A percentile compares a stretch with the other conserved stretches of the same genome.
These are phyloP conservation scores for Pseudocercospora fuligena DNA, from an alignment of 2,329 filamentous ascomycete species.

Conservation along the genomic window DNA sequence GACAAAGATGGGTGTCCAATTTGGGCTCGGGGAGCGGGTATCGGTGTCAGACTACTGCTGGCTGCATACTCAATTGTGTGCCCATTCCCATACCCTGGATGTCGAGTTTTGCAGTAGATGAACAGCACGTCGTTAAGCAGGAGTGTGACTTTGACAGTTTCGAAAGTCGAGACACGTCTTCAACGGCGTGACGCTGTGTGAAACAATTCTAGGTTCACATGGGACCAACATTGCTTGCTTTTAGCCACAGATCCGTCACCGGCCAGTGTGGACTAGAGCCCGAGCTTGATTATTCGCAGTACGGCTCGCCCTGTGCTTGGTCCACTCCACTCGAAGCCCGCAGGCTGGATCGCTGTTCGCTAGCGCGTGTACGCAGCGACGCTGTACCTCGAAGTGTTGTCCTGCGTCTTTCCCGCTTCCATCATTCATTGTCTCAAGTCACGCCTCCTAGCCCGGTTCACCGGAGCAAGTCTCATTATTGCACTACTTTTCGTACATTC, in stretches of 20 bases:
- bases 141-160: background rate
- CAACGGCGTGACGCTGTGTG: slow-evolving; percentile 14
- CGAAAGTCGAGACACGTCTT: slow-evolving; percentile 5
- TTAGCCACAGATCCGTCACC: slow-evolving; percentile 19
- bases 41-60: slow-evolving; percentile 11
- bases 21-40: slow-evolving; percentile 11
- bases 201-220: slow-evolving; percentile 19
- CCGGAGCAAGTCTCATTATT: slow-evolving; percentile 1
- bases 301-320: slow-evolving; percentile 20
- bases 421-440: slow-evolving; percentile 22
- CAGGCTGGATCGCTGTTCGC: slow-evolving; percentile 25
- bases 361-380: slow-evolving; percentile 24
- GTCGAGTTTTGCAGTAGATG: background rate
- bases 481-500: slow-evolving; percentile 3
- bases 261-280: slow-evolving; percentile 21
- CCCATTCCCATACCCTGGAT: background rate
- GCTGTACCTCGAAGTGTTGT: slow-evolving; percentile 22
- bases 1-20: slow-evolving; percentile 11
- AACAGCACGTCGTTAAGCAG: background rate
- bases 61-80: background rate
- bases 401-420: slow-evolving; percentile 17
- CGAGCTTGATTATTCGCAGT: slow-evolving; percentile 15
- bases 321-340: slow-evolving; percentile 18
- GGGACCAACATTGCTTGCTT: slow-evolving; percentile 13
- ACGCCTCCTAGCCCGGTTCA: slow-evolving; percentile 12